These are phyloP conservation scores for Acanthamoeba castellanii DNA, from an alignment of 208 protist genomes.

Conservation along the genomic window DNA sequence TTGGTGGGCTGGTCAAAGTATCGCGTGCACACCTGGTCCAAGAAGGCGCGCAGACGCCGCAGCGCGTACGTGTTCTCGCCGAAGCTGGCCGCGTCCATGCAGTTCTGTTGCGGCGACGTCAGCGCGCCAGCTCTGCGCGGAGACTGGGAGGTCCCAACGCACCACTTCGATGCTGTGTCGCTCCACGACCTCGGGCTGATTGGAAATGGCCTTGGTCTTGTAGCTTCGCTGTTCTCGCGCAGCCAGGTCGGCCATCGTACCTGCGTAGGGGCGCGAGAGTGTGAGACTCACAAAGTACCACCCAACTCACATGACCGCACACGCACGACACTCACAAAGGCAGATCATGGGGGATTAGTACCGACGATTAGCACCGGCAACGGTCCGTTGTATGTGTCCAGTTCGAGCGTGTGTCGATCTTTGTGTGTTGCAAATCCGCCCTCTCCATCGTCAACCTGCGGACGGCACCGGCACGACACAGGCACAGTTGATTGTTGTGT, in stretches of 20 bases:
- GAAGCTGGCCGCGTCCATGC: constrained; percentile 43
- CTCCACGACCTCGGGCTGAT: constrained; percentile 46
- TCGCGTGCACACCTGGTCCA: constrained; percentile 52
- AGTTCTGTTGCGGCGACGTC: background rate
- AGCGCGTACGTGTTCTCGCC: constrained; percentile 33
- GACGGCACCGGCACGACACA: background rate
- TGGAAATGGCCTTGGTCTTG: constrained; percentile 41
- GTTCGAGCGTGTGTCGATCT: constrained; percentile 28
- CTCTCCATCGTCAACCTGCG: background rate
- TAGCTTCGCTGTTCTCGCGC: constrained; percentile 55
- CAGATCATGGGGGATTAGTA: background rate
- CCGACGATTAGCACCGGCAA: constrained; percentile 66
- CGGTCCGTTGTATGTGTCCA: constrained; percentile 26
- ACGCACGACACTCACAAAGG: background rate
- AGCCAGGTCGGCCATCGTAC: constrained; percentile 41
- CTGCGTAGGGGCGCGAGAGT: background rate
- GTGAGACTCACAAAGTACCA: background rate
- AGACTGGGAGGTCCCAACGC: background rate
- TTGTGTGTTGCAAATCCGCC: background rate
- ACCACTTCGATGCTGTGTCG: constrained; percentile 66
- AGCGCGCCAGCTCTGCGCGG: background rate
- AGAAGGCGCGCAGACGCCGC: constrained; percentile 26
- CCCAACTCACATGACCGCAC: background rate
- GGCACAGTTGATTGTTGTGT: too few relatives aligned
- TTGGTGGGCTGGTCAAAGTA: constrained; percentile 50